Conservation (phyloP, 108 stramenopile species). For the Cyclotella atomus region DNA sequence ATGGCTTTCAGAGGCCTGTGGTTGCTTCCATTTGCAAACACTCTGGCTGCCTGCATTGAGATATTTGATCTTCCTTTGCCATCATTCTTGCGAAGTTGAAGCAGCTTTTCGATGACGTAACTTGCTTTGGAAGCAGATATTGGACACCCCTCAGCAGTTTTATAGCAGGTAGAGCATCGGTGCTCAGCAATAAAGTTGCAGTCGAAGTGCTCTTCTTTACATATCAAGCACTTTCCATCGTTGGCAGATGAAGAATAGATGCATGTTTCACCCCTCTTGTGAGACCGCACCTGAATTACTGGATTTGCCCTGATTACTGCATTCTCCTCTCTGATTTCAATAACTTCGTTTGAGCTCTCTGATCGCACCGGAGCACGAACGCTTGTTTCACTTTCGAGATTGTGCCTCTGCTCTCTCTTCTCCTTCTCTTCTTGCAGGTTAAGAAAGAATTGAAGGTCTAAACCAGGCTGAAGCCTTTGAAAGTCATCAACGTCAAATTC, state of each 20-base stretch:
- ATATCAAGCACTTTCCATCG: constrained; percentile 74
- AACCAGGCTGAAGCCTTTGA: constrained; percentile 82
- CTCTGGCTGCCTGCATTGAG: constrained; percentile 31
- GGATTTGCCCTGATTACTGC: constrained; percentile 14
- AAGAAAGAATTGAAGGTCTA: constrained; percentile 45
- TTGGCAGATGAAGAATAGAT: constrained; percentile 41
- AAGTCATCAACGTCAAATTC: constrained; percentile 82
- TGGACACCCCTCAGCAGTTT: constrained; percentile 63
- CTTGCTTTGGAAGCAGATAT: constrained; percentile 70
- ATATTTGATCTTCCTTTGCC: constrained; percentile 5
- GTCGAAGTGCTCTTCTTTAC: constrained; percentile 69
- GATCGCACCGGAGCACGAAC: neutral
- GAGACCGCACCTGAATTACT: constrained; percentile 7
- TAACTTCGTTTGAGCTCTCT: constrained; percentile 8
- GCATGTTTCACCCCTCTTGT: constrained; percentile 63
- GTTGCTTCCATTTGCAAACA: constrained; percentile 16
- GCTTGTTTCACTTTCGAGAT: constrained; percentile 9
- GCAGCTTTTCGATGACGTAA: constrained; percentile 67
- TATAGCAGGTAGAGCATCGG: constrained; percentile 60
- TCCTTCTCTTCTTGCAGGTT: constrained; percentile 56
- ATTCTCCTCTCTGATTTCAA: constrained; percentile 6
- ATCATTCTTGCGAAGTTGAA: constrained; percentile 28
- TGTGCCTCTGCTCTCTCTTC: constrained; percentile 23
- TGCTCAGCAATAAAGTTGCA: constrained; percentile 56
- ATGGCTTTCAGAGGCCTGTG: constrained; percentile 78